These are phyloP conservation scores for Fusarium tanahbumbuense DNA, from an alignment of 2,329 filamentous ascomycete species.

Conservation along the genomic window DNA sequence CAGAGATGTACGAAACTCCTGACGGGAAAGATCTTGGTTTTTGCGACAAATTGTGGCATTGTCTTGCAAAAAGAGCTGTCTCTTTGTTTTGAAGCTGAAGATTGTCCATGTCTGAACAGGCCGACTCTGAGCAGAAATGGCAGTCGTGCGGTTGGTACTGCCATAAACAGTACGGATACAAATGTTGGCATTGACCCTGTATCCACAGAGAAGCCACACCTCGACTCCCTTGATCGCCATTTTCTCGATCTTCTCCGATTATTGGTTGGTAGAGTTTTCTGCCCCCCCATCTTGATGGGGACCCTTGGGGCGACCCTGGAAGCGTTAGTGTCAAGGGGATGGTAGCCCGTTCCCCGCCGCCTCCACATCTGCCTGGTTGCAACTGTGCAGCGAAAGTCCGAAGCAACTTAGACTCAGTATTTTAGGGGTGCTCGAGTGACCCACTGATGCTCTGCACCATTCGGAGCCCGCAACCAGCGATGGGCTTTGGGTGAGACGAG, in stretches of 20 bases:
- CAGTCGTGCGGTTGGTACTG: conserved; percentile 15
- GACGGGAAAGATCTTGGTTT: not conserved
- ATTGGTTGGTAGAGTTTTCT: conserved; percentile 49
- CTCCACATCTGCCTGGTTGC: conserved; percentile 30
- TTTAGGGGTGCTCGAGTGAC: not conserved
- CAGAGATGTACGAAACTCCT: not conserved
- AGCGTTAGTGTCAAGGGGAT: conserved; percentile 41
- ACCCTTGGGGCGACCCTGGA: conserved; percentile 48
- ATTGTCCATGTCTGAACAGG: conserved; percentile 4
- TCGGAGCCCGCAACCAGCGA: conserved; percentile 22
- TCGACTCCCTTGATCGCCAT: conserved; percentile 30
- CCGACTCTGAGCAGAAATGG: not conserved
- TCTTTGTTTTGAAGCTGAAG: not conserved
- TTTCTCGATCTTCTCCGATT: conserved; percentile 52
- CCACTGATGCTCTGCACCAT: conserved; percentile 6
- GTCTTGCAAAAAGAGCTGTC: not conserved
- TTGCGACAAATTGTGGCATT: not conserved
- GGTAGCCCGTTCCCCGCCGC: conserved; percentile 33
- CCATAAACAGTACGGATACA: conserved; percentile 10
- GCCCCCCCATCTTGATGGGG: conserved; percentile 43
- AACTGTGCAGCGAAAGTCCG: not conserved
- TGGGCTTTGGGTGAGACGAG: conserved; percentile 15
- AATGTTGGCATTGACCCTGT: conserved; percentile 20
- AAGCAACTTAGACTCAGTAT: not conserved
- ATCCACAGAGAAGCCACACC: conserved; percentile 12